Percentiles rank a stretch among this genome's conserved stretches.
Evolutionary conservation across 2,329 filamentous ascomycete species (phyloP).

Genomic region (Trichoderma atroviride): DNA sequence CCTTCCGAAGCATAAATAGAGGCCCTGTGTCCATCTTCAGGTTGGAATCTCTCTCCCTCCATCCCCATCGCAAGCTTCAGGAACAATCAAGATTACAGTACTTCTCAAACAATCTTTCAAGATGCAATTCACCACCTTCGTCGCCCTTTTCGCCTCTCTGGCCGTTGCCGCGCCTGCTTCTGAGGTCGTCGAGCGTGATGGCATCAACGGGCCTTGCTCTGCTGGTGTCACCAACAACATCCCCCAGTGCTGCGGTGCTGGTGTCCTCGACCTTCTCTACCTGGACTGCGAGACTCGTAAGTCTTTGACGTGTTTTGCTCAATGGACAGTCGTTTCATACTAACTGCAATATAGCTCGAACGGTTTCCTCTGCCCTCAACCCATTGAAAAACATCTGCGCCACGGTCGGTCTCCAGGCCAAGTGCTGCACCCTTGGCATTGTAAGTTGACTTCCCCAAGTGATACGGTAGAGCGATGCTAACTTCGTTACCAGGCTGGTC

Average conservation of each 20-base stretch:
- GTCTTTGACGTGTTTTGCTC: not conserved
- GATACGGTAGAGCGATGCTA: not conserved
- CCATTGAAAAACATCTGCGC: not conserved
- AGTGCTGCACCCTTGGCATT: constrained; percentile 8
- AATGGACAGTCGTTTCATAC: not conserved
- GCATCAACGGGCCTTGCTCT: not conserved
- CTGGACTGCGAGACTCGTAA: constrained; percentile 29
- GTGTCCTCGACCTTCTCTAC: constrained; percentile 25
- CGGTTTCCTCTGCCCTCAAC: not conserved
- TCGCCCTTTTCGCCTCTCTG: constrained; percentile 29
- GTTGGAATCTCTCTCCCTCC: not conserved
- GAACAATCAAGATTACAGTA: not conserved
- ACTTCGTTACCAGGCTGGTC: not conserved
- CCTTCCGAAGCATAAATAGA: constrained; percentile 24
- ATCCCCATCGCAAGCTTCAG: not conserved
- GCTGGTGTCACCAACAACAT: constrained; percentile 24
- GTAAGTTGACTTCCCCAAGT: not conserved
- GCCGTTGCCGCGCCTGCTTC: constrained; percentile 27
- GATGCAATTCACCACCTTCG: constrained; percentile 31
- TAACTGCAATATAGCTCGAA: not conserved
- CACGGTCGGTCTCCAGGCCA: not conserved
- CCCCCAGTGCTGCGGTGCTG: constrained; percentile 28
- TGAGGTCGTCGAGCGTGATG: not conserved
- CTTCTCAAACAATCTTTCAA: constrained; percentile 15
- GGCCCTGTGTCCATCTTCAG: not conserved